These are phyloP conservation scores for Centella asiatica DNA, from an alignment of 129 eudicot species.

Conservation along the genomic window DNA sequence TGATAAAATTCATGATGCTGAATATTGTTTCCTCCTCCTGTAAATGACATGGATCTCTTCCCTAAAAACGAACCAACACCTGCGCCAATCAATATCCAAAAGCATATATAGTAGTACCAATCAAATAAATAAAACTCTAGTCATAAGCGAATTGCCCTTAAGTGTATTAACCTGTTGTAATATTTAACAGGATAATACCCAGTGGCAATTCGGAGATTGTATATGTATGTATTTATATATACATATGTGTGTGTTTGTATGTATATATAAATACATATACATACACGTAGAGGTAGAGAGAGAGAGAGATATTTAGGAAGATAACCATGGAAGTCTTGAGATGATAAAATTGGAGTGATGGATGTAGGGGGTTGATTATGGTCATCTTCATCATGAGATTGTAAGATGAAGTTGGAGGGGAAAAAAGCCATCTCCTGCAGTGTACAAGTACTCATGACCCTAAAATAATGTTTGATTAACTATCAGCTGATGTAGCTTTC, in stretches of 20 bases:
- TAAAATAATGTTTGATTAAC: constrained; percentile 1
- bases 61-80: constrained; percentile 58
- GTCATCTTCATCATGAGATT: constrained; percentile 32
- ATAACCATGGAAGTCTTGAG: constrained; percentile 83
- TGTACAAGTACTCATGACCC: constrained; percentile 29
- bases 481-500: constrained; percentile 17
- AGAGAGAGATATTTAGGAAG: neutral
- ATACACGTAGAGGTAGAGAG: neutral
- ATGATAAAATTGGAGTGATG: constrained; percentile 44
- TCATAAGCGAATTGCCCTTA: too few species aligned
- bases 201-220: neutral
- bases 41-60: constrained; percentile 73
- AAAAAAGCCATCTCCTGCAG: constrained; percentile 59
- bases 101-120: too few species aligned
- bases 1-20: constrained; percentile 23
- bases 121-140: too few species aligned
- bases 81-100: too few species aligned
- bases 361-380: constrained; percentile 50
- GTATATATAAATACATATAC: neutral
- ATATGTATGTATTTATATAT: neutral
- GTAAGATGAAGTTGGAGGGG: constrained; percentile 75
- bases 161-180: too few species aligned
- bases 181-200: too few species aligned
- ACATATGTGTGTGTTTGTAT: neutral
- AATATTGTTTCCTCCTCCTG: constrained; percentile 36